Base-by-base conservation (phyloP, 768 basidiomycete species). In the Gloeostereum incarnatum region DNA sequence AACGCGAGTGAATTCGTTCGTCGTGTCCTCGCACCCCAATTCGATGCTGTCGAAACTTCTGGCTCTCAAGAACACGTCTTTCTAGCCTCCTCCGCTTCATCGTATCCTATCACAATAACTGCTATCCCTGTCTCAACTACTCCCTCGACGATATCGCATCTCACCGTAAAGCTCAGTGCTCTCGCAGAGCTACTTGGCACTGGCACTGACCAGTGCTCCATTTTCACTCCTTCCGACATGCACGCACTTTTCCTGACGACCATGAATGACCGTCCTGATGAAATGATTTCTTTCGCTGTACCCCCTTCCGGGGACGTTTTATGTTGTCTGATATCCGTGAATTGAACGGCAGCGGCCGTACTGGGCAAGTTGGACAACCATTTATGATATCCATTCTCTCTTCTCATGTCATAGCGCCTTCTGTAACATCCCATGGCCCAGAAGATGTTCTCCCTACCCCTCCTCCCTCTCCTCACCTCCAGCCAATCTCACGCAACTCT, bases 391-490 rank as follows among this genome's bases (percentile, higher is more conserved):
- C 61, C 7, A 50, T 71, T 6, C 47, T 64, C 21, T 60, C 57
- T 13, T 51, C 59, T 24, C 32, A 18, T 23, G 26, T 13, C 22
- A 22, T 26, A 22, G 19, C 43, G 37, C 31, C 39, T 25, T 31
- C 41, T 18, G 36, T n/a, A n/a, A n/a, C n/a, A n/a, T n/a, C n/a
- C n/a, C n/a, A 50, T 0, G 24, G 27, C 5, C 27, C 41, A 22
- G 32, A 38, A 2, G 45, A 47, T n/a, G 37, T 41, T 18, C 47
- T 66, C 6, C 63, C 60, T 4, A 65, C 62, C 11, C 63, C 63
- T 7, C 63, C 64, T 11, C 57, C 56, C 6, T 64, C 64, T 24
- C 64, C 65, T 6, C 50, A 48, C 24, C 40, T 61, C 21, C 44
- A 41, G 14, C 50, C 56, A 16, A 43, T 50, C 24, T 31, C 44